A percentile compares a stretch with the other conserved stretches of the same genome.
Evolutionary conservation across 768 basidiomycete species (phyloP).

Genomic region (Calocybe cyanea): DNA sequence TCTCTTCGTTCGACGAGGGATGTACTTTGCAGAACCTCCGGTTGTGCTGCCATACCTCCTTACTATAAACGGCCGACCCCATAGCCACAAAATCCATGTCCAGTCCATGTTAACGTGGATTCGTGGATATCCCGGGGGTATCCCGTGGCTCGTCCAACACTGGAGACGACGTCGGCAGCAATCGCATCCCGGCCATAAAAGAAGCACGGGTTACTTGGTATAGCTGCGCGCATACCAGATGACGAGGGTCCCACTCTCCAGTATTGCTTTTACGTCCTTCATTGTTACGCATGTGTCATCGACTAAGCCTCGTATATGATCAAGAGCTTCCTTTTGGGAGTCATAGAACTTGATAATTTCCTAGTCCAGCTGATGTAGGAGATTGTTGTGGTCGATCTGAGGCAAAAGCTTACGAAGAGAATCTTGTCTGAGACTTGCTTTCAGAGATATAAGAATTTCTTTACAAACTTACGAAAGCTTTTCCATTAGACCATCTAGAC

Average conservation of each 20-base stretch:
- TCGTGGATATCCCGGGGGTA: no score
- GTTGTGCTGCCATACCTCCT: background rate
- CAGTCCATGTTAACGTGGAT: no score
- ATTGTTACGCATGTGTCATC: no score
- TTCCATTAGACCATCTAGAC: constrained; percentile 2
- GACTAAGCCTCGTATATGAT: no score
- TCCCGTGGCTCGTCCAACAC: no score
- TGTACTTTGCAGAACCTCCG: constrained; percentile 3
- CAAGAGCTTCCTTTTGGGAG: background rate
- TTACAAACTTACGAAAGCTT: background rate
- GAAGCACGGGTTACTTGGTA: constrained; percentile 13
- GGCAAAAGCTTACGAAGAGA: constrained; percentile 6
- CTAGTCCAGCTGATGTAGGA: constrained; percentile 1
- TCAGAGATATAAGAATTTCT: no score
- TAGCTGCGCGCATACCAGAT: constrained; percentile 9
- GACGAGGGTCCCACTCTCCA: constrained; percentile 3
- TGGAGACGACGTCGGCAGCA: constrained; percentile 15
- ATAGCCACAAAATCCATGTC: no score
- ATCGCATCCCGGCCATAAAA: constrained; percentile 20
- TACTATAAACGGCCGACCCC: constrained; percentile 6
- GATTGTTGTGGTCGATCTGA: background rate
- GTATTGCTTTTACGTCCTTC: no score
- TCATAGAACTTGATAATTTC: constrained; percentile 2
- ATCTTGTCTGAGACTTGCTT: no score
- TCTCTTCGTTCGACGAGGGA: constrained; percentile 3